phyloP scores from a whole-genome alignment of 2,329 filamentous ascomycete species.

The Torrubiellomyces zombiae region DNA sequence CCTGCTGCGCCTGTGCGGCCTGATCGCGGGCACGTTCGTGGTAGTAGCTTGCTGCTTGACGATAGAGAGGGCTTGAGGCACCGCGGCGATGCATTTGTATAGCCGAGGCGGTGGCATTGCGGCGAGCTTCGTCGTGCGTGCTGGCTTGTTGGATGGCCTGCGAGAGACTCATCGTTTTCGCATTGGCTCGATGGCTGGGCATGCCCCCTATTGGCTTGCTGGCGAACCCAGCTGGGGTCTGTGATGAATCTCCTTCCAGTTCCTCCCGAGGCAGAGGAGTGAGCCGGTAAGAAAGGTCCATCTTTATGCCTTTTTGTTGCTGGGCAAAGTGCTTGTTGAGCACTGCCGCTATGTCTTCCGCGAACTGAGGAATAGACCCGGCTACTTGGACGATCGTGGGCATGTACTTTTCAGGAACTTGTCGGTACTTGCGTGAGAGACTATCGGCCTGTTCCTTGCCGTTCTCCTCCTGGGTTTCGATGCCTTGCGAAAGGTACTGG shows the following conservation, averaged over 20 bases:
- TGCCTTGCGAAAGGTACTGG: constrained; percentile 22
- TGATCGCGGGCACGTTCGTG: constrained; percentile 52
- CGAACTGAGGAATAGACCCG: constrained; percentile 14
- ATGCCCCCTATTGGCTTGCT: neutral
- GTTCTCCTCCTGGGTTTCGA: constrained; percentile 14
- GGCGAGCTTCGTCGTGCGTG: constrained; percentile 13
- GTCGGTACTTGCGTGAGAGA: constrained; percentile 20
- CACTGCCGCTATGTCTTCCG: constrained; percentile 23
- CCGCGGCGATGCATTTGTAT: constrained; percentile 26
- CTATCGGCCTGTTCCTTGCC: constrained; percentile 14
- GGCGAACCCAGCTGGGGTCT: neutral
- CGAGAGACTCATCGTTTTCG: constrained; percentile 7
- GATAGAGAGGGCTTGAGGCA: constrained; percentile 56
- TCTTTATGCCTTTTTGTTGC: constrained; percentile 17
- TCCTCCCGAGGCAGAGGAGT: constrained; percentile 14
- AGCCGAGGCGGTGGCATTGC: constrained; percentile 19
- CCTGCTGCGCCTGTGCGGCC: constrained; percentile 35
- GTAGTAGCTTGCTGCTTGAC: constrained; percentile 63
- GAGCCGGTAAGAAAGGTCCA: constrained; percentile 22
- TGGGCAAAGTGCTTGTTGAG: constrained; percentile 26
- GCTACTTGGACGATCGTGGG: constrained; percentile 24
- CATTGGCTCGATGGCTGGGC: neutral
- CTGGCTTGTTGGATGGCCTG: constrained; percentile 13
- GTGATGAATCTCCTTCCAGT: constrained; percentile 3
- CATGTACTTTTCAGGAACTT: constrained; percentile 27